phyloP scores from a whole-genome alignment of 2,329 filamentous ascomycete genomes.

The Leptosphaerulina australis region DNA sequence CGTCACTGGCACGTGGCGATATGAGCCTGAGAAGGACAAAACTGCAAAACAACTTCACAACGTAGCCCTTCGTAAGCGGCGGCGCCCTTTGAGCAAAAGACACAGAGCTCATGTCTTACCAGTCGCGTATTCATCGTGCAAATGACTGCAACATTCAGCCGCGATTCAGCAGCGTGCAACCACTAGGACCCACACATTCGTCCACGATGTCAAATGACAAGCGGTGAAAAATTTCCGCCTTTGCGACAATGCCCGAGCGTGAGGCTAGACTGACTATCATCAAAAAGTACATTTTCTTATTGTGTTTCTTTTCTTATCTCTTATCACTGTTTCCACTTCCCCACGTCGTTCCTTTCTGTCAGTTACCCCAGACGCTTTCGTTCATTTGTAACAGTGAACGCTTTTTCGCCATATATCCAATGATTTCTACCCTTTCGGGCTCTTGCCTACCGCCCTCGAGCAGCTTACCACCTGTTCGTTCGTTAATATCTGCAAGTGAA shows the following conservation, averaged over 20 bases:
- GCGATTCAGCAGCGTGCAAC: not conserved
- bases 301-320: constrained; percentile 25
- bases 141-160: not conserved
- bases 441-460: constrained; percentile 43
- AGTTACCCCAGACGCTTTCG: constrained; percentile 13
- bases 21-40: not conserved
- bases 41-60: constrained; percentile 7
- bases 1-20: constrained; percentile 7
- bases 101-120: not conserved
- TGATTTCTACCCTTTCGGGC: constrained; percentile 34
- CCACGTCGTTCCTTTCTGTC: constrained; percentile 27
- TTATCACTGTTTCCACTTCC: constrained; percentile 26
- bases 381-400: constrained; percentile 7
- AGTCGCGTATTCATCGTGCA: not conserved
- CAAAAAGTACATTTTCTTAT: constrained; percentile 17
- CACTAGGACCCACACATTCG: constrained; percentile 20
- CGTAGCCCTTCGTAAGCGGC: not conserved
- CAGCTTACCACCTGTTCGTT: constrained; percentile 39
- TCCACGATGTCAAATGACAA: constrained; percentile 36
- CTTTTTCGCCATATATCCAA: constrained; percentile 20
- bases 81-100: not conserved
- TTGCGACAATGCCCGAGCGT: constrained; percentile 34
- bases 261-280: constrained; percentile 35
- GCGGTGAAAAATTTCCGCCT: constrained; percentile 41
- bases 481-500: constrained; percentile 29